phyloP scores from a whole-genome alignment of 352 stramenopile genomes.

The Pythium apleroticum region DNA sequence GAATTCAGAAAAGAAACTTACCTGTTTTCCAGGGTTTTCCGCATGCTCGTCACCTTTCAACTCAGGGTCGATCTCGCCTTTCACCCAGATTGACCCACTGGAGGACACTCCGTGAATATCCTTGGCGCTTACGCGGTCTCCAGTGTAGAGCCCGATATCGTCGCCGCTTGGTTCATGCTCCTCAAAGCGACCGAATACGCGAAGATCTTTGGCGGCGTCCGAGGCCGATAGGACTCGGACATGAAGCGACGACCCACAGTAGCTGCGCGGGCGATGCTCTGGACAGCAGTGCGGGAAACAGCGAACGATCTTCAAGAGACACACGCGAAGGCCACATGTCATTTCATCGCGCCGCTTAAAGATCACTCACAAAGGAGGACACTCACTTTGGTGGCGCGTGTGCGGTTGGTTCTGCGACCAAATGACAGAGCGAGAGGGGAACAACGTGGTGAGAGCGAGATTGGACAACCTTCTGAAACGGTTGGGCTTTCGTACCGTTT shows the following conservation, averaged over 20 bases:
- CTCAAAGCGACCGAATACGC: slow-evolving; percentile 38
- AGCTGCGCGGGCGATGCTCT: slow-evolving; percentile 39
- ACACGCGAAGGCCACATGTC: neutral
- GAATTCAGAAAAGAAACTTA: neutral
- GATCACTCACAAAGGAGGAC: neutral
- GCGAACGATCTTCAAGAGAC: slow-evolving; percentile 38
- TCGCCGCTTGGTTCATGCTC: slow-evolving; percentile 11
- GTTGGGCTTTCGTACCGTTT: neutral
- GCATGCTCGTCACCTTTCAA: neutral
- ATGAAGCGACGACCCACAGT: slow-evolving; percentile 41
- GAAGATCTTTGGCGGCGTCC: neutral
- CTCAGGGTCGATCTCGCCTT: neutral
- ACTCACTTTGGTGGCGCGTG: slow-evolving; percentile 38
- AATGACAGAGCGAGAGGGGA: neutral
- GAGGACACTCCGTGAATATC: neutral
- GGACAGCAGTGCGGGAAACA: slow-evolving; percentile 64
- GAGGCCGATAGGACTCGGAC: slow-evolving; percentile 6
- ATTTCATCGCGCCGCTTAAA: neutral
- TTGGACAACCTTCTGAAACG: neutral
- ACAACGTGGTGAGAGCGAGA: neutral
- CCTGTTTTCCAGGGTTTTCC: neutral
- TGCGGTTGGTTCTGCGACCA: slow-evolving; percentile 32
- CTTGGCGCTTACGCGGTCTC: slow-evolving; percentile 4
- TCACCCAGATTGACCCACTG: slow-evolving; percentile 15
- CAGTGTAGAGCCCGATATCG: slow-evolving; percentile 8